phyloP scores from a whole-genome alignment of 2,329 filamentous ascomycete genomes.

The Hypomyces rosellus region DNA sequence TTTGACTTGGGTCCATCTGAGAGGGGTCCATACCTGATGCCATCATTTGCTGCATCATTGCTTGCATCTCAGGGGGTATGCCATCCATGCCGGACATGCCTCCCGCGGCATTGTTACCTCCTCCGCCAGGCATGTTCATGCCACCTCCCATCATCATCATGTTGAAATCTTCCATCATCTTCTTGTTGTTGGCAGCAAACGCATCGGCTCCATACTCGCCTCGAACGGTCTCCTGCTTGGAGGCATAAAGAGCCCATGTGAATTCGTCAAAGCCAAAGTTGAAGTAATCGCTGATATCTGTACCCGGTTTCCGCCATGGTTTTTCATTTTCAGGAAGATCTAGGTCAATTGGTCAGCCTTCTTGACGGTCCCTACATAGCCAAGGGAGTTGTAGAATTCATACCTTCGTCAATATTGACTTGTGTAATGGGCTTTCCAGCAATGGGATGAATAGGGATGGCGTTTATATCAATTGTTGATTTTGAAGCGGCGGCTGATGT shows the following conservation, averaged over 20 bases:
- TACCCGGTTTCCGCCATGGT: slow-evolving; percentile 90
- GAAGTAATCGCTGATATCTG: slow-evolving; percentile 95
- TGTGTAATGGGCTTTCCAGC: slow-evolving; percentile 77
- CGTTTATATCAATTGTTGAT: slow-evolving; percentile 80
- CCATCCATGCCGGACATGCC: slow-evolving; percentile 54
- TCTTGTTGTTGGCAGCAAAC: slow-evolving; percentile 63
- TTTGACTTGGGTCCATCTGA: slow-evolving; percentile 56
- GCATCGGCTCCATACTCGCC: slow-evolving; percentile 66
- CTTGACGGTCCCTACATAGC: background rate
- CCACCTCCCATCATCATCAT: slow-evolving; percentile 61
- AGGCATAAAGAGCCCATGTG: slow-evolving; percentile 90
- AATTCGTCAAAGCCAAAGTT: slow-evolving; percentile 99
- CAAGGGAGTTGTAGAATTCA: slow-evolving; percentile 3
- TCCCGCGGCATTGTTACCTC: slow-evolving; percentile 23
- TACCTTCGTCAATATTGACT: slow-evolving; percentile 65
- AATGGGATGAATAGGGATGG: slow-evolving; percentile 69
- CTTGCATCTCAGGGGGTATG: slow-evolving; percentile 61
- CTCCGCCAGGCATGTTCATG: slow-evolving; percentile 34
- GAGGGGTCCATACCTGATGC: slow-evolving; percentile 57
- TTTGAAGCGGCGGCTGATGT: slow-evolving; percentile 63
- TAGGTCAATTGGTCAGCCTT: slow-evolving; percentile 20
- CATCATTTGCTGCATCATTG: slow-evolving; percentile 68
- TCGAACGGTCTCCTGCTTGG: slow-evolving; percentile 76
- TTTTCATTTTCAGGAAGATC: slow-evolving; percentile 77
- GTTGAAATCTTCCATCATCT: slow-evolving; percentile 67